These are phyloP conservation scores for Trametes cinnabarina DNA, from an alignment of 768 basidiomycete genomes.

Conservation along the genomic window DNA sequence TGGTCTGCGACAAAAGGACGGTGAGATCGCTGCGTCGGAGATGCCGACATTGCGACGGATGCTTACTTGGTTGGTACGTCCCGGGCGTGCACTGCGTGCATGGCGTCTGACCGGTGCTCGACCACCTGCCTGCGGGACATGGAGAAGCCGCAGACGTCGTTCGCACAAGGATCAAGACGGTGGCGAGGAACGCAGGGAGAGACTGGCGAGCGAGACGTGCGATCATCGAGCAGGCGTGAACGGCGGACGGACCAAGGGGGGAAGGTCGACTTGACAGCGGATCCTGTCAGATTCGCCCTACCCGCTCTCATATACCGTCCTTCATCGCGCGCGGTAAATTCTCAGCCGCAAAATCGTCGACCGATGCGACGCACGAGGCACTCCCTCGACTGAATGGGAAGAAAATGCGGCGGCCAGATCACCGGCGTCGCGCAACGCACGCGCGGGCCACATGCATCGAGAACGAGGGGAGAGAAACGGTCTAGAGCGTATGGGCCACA, in stretches of 20 bases:
- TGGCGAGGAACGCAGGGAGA: neutral
- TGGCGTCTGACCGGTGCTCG: slow-evolving; percentile 6
- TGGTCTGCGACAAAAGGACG: slow-evolving; percentile 9
- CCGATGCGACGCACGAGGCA: neutral
- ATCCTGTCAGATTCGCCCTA: neutral
- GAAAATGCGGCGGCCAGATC: too few relatives aligned
- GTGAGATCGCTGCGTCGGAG: neutral
- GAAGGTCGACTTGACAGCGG: neutral
- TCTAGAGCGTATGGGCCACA: neutral
- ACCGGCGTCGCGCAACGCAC: neutral
- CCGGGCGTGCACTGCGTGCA: slow-evolving; percentile 11
- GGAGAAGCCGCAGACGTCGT: neutral
- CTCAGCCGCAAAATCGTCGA: neutral
- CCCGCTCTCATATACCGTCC: neutral
- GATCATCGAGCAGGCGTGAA: neutral
- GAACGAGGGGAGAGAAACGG: neutral
- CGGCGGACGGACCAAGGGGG: neutral
- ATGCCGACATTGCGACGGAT: neutral
- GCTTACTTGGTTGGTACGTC: slow-evolving; percentile 9
- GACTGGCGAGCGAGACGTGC: neutral
- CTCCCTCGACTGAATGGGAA: neutral
- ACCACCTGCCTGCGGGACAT: slow-evolving; percentile 19
- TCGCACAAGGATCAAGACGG: neutral
- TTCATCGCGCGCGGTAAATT: neutral
- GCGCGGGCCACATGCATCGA: neutral